These are phyloP conservation scores for Peniophora sp. DNA, from an alignment of 1,284 basidiomycete species.

Conservation along the genomic window DNA sequence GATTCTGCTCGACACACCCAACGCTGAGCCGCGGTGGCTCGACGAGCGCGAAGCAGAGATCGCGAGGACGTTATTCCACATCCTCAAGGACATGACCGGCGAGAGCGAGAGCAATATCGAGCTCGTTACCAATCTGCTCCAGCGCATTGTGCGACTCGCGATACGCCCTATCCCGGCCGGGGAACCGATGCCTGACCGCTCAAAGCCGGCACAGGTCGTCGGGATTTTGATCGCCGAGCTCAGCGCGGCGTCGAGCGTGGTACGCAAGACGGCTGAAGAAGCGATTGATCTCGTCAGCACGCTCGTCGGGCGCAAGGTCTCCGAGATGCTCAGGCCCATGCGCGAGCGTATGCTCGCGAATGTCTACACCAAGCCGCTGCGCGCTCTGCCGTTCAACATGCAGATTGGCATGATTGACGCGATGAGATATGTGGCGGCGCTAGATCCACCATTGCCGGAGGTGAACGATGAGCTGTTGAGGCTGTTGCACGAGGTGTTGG, in stretches of 20 bases:
- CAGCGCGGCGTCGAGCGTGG: conserved; percentile 75
- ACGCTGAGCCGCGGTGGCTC: conserved; percentile 76
- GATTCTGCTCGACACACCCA: conserved; percentile 66
- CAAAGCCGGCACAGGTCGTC: conserved; percentile 57
- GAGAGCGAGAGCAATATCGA: conserved; percentile 83
- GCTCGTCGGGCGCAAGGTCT: conserved; percentile 63
- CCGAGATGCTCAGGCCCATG: conserved; percentile 81
- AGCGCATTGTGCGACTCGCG: conserved; percentile 74
- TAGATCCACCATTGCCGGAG: conserved; percentile 82
- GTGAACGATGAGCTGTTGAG: conserved; percentile 90
- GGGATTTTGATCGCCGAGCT: conserved; percentile 89
- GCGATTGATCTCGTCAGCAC: conserved; percentile 80
- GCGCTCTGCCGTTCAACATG: conserved; percentile 91
- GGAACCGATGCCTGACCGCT: conserved; percentile 22
- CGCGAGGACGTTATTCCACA: conserved; percentile 85
- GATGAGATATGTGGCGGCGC: conserved; percentile 84
- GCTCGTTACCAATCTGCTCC: conserved; percentile 59
- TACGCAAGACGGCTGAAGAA: conserved; percentile 81
- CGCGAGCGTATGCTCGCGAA: conserved; percentile 83
- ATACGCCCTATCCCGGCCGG: conserved; percentile 66
- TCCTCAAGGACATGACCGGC: conserved; percentile 92
- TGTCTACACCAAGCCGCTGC: conserved; percentile 95
- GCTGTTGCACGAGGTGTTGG: conserved; percentile 90
- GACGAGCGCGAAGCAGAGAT: conserved; percentile 88
- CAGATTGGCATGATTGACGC: conserved; percentile 99